phyloP scores from a whole-genome alignment of 2,329 filamentous ascomycete genomes.

The Pseudocercospora pini-densiflorae region DNA sequence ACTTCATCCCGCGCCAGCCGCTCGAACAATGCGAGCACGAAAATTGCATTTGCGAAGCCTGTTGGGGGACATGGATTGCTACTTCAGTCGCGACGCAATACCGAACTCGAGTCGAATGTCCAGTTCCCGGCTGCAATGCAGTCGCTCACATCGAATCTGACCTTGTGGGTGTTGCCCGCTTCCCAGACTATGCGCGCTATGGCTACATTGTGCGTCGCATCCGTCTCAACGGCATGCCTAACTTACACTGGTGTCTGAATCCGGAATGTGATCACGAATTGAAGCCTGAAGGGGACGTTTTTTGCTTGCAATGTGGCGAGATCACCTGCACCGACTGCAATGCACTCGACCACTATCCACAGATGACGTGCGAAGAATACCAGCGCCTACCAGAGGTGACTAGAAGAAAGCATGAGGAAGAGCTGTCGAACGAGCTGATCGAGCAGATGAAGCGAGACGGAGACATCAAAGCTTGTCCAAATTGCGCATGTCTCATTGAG shows the following conservation, averaged over 20 bases:
- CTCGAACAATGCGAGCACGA: slow-evolving; percentile 3
- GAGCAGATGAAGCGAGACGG: neutral
- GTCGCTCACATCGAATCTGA: neutral
- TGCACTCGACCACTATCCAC: neutral
- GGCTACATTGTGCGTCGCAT: neutral
- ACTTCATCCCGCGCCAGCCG: neutral
- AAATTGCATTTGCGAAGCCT: neutral
- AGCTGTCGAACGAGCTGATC: neutral
- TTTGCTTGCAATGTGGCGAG: neutral
- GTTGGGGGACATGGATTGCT: neutral
- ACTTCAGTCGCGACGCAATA: neutral
- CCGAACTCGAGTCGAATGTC: slow-evolving; percentile 1
- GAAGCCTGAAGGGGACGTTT: neutral
- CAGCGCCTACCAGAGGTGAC: neutral
- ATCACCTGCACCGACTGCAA: slow-evolving; percentile 3
- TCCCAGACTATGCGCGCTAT: neutral
- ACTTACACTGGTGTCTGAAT: neutral
- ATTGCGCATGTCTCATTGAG: slow-evolving; percentile 2
- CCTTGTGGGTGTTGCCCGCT: neutral
- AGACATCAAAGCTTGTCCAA: neutral
- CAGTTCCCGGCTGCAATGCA: neutral
- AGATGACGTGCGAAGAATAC: neutral
- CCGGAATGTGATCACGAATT: neutral
- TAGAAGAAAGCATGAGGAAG: neutral
- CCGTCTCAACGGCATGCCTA: neutral